Conservation (phyloP, 1,284 basidiomycete genomes). For the Macrocystidia cucumis region DNA sequence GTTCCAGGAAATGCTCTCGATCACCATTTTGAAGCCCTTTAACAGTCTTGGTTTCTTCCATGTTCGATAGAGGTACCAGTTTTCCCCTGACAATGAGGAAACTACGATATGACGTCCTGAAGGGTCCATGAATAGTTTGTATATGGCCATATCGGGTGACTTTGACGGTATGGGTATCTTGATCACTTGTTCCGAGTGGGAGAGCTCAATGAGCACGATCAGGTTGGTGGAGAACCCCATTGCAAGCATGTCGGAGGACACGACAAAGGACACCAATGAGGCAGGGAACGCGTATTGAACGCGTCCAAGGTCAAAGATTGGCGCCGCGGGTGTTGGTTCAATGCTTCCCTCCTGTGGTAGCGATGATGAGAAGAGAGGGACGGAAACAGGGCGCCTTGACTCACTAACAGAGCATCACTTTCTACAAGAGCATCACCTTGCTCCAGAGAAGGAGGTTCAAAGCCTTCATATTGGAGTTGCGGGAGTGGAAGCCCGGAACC, state of each 20-base stretch:
- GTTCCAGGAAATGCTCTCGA: conserved; percentile 95
- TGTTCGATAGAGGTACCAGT: conserved; percentile 83
- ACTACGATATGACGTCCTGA: conserved; percentile 87
- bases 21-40: conserved; percentile 79
- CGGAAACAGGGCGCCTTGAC: too few relatives aligned
- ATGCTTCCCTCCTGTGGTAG: conserved; percentile 14
- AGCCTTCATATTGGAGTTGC: conserved; percentile 77
- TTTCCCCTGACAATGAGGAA: conserved; percentile 84
- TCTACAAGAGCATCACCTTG: conserved; percentile 38
- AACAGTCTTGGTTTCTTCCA: conserved; percentile 78
- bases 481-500: conserved; percentile 31
- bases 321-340: conserved; percentile 33
- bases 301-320: conserved; percentile 78
- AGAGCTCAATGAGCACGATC: conserved; percentile 80
- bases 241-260: conserved; percentile 80
- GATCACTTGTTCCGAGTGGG: conserved; percentile 73
- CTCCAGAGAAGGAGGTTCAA: conserved; percentile 65
- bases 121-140: conserved; percentile 87
- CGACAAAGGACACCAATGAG: conserved; percentile 69
- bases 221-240: conserved; percentile 77
- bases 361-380: too few relatives aligned
- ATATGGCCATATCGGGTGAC: conserved; percentile 58
- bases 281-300: conserved; percentile 88
- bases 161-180: conserved; percentile 73
- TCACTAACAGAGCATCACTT: too few relatives aligned